These are phyloP conservation scores for Tetradesmus obliquus DNA, from an alignment of 139 green algal genomes.

Conservation along the genomic window DNA sequence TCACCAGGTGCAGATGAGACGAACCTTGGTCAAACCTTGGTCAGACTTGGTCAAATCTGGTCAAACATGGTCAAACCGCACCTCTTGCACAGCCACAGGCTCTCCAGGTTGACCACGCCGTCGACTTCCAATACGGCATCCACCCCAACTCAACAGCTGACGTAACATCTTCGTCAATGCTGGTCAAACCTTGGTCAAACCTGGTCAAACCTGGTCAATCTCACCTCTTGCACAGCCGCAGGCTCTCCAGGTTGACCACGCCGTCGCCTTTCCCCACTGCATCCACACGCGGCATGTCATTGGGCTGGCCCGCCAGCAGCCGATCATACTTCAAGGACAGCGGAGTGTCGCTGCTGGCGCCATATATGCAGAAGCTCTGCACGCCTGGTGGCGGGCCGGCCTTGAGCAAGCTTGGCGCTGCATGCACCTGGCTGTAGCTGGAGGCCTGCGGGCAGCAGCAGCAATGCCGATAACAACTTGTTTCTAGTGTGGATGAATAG, in stretches of 20 bases:
- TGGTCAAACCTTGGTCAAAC: neutral
- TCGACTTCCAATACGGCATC: neutral
- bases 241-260: conserved; percentile 20
- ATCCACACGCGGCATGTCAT: neutral
- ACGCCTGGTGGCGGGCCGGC: neutral
- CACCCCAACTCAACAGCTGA: too few species aligned
- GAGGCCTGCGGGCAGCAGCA: neutral
- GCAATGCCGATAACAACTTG: neutral
- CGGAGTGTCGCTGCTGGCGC: neutral
- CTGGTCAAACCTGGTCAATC: neutral
- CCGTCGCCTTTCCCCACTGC: conserved; percentile 7
- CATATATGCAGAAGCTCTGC: conserved; percentile 24
- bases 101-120: conserved; percentile 21
- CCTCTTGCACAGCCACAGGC: conserved; percentile 6
- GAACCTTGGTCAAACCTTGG: neutral
- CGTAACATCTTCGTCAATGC: neutral
- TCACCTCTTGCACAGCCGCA: conserved; percentile 9
- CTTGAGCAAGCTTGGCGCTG: neutral
- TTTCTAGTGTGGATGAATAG: too few species aligned
- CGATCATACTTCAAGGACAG: neutral
- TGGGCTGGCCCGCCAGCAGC: neutral
- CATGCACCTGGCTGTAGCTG: neutral
- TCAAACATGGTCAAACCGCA: neutral
- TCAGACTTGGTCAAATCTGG: neutral
- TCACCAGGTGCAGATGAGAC: too few species aligned